Percentiles rank a stretch among this genome's conserved stretches.
Evolutionary conservation across 2,329 filamentous ascomycete genomes (phyloP).

Genomic region (Claviceps humidiphila): DNA sequence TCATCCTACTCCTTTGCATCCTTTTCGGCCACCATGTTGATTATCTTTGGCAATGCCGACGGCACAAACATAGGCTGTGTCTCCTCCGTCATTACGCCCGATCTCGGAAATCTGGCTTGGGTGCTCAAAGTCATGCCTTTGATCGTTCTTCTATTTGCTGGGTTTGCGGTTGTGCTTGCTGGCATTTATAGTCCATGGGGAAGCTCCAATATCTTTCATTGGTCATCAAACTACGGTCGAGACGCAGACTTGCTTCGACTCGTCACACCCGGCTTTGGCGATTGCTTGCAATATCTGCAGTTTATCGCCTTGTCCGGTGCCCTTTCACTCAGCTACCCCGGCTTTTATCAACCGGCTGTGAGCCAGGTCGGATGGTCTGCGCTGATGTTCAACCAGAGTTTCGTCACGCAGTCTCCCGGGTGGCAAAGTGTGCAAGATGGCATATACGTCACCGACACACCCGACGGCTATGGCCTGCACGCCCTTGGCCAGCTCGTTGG

Average conservation of each 20-base stretch:
- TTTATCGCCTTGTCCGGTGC: conserved; percentile 82
- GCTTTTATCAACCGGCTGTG: conserved; percentile 83
- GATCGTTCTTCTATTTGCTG: conserved; percentile 65
- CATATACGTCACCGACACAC: conserved; percentile 68
- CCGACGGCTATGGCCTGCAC: conserved; percentile 75
- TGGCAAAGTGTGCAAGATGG: conserved; percentile 64
- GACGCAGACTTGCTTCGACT: conserved; percentile 84
- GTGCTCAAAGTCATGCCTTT: conserved; percentile 66
- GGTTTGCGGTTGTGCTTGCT: conserved; percentile 68
- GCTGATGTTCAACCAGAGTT: conserved; percentile 86
- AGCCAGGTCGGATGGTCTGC: conserved; percentile 81
- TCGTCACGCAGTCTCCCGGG: conserved; percentile 56
- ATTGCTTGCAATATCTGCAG: conserved; percentile 94
- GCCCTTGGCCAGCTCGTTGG: conserved; percentile 70
- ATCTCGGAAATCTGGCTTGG: conserved; percentile 57
- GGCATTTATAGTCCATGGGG: conserved; percentile 91
- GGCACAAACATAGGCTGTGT: conserved; percentile 64
- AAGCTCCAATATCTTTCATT: conserved; percentile 76
- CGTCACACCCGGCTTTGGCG: conserved; percentile 90
- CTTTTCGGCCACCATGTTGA: conserved; percentile 56
- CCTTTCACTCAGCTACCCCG: conserved; percentile 77
- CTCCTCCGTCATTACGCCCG: conserved; percentile 70
- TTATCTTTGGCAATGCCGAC: conserved; percentile 59
- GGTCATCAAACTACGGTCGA: conserved; percentile 95
- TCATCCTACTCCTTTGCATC: conserved; percentile 82